Base-by-base conservation (phyloP, 2,329 filamentous ascomycete genomes). In the Calonectria pauciramosa region DNA sequence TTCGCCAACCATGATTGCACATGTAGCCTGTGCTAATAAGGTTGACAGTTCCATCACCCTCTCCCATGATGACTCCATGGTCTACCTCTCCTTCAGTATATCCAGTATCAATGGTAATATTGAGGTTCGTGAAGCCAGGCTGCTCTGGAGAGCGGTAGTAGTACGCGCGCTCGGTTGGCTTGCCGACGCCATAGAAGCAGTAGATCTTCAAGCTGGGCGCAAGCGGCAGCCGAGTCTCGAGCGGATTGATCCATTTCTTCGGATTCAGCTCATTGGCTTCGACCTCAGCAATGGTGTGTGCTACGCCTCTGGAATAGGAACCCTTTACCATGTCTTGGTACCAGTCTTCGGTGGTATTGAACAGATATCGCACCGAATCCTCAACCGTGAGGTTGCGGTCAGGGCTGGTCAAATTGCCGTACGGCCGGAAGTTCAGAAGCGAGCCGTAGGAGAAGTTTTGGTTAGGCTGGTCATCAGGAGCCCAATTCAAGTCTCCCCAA, bases 121-220 rank as follows among this genome's bases (percentile, higher is more conserved):
- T 95, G 23, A 95, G 88, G 23, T 90, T 92, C 9, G 92, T 92
- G n/a, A 91, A 80, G 0, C 90, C 86, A 11, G 95, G 92, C 14
- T 88, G 87, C 59, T 96, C 94, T 0, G 91, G 89, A 0, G 88
- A 83, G 38, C 94, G 93, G 86, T 99, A 99, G 84, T 94, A 99
- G 84, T 99, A 99, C 20, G 93, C 93, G 71, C 96, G 92, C 85
- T 99, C 96, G 0, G 96, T 99, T 4, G 95, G 94, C 84, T 99
- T 99, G 3, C 96, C 96, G 5, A 98, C 92, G 26, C 94, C 97
- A 83, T 99, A 99, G 87, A 99, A 99, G 86, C 97, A 99, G 86
- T 96, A 99, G 16, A 99, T 95, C 84, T 98, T 98, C 82, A 99
- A 88, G 81, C 92, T 95, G 0, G 97, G 96, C 1, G 97, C 96